phyloP scores from a whole-genome alignment of 1,284 basidiomycete species.

The Neolentinus lepideus region DNA sequence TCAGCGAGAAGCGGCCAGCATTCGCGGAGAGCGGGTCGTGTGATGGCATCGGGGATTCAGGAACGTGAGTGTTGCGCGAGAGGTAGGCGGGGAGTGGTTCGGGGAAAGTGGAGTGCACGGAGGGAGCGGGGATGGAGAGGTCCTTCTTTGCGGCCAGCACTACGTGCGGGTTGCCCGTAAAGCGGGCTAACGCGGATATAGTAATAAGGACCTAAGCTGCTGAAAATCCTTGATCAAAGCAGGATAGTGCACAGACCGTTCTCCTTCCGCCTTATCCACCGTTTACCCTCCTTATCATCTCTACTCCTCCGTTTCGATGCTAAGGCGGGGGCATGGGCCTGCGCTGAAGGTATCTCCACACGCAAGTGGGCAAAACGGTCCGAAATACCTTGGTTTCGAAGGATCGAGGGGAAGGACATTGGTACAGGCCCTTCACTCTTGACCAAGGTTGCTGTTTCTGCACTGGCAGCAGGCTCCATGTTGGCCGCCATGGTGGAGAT shows the following conservation, averaged over 20 bases:
- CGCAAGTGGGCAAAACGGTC: constrained; percentile 47
- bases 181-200: constrained; percentile 46
- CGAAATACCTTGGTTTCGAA: constrained; percentile 48
- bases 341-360: constrained; percentile 10
- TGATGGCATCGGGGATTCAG: constrained; percentile 31
- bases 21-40: constrained; percentile 48
- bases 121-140: constrained; percentile 36
- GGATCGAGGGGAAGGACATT: constrained; percentile 64
- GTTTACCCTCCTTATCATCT: constrained; percentile 67
- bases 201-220: constrained; percentile 5
- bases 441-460: neutral
- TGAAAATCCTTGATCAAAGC: neutral
- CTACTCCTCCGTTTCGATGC: constrained; percentile 30
- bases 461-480: neutral
- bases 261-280: constrained; percentile 66
- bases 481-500: neutral
- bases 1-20: constrained; percentile 69
- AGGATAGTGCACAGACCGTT: constrained; percentile 45
- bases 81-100: constrained; percentile 66
- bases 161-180: constrained; percentile 65
- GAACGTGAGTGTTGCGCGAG: constrained; percentile 47
- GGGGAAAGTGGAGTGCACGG: constrained; percentile 56
- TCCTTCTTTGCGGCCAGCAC: constrained; percentile 52
- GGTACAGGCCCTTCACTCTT: constrained; percentile 29
- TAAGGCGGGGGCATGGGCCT: constrained; percentile 8